These are phyloP conservation scores for Ceratocystis colombiana DNA, from an alignment of 2,329 filamentous ascomycete species.

Conservation along the genomic window DNA sequence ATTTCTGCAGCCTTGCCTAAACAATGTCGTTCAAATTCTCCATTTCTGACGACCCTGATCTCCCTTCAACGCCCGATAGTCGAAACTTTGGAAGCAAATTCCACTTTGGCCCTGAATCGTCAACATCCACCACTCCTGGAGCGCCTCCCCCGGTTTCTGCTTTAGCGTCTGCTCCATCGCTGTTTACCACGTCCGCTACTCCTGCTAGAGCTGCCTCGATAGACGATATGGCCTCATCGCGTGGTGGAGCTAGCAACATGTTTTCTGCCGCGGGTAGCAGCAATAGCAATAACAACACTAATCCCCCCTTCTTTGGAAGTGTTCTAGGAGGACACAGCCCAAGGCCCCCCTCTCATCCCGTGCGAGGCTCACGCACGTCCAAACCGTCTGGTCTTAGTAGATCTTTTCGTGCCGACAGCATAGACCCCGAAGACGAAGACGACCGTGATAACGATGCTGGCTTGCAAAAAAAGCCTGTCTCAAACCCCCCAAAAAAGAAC, in stretches of 20 bases:
- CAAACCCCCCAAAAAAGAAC: constrained; percentile 25
- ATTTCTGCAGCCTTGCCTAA: constrained; percentile 25
- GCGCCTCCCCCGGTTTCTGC: constrained; percentile 31
- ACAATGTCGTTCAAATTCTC: constrained; percentile 37
- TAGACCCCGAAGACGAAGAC: constrained; percentile 21
- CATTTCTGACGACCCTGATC: constrained; percentile 37
- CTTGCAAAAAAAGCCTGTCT: not conserved
- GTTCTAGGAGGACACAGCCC: not conserved
- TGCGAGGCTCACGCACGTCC: constrained; percentile 26
- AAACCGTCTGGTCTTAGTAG: constrained; percentile 45
- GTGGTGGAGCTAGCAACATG: constrained; percentile 10
- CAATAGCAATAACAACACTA: not conserved
- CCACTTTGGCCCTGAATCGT: constrained; percentile 37
- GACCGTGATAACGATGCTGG: not conserved
- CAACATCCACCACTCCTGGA: constrained; percentile 42
- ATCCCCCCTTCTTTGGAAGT: not conserved
- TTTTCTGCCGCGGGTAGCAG: constrained; percentile 14
- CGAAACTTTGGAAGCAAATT: constrained; percentile 33
- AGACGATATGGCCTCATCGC: constrained; percentile 33
- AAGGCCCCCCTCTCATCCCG: not conserved
- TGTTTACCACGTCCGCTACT: constrained; percentile 41
- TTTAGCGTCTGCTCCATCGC: not conserved
- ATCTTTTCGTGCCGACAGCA: constrained; percentile 31
- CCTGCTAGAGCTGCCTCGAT: constrained; percentile 47
- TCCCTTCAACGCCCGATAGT: constrained; percentile 42